Base-by-base conservation (phyloP, 73 alveolate species). In the Paramecium bursaria region DNA sequence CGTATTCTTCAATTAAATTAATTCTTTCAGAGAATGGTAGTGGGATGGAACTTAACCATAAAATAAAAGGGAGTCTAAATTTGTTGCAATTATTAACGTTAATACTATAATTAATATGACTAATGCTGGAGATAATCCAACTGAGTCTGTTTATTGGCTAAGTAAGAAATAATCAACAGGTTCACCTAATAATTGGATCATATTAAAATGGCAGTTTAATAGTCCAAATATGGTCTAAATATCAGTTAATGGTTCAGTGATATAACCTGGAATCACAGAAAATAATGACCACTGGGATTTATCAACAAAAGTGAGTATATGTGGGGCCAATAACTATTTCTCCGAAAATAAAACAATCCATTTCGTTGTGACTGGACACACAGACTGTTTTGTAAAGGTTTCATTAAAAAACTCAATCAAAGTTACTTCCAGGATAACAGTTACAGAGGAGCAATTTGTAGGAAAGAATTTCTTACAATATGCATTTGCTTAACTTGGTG, bases 1-100 rank as follows among this genome's bases (percentile, higher is more conserved):
- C 3, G 42, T 50, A 13, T 79, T 53, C 73, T 53, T 23, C 19
- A 79, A 79, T 55, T 30, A 79, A 50, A 52, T 79, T 27, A 79
- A 79, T 14, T 35, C 57, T 33, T 79, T 26, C 14, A 22, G 23
- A 48, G 89, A 79, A 22, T 79, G 89, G 89, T 27, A 0, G 3
- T 79, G 89, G 89, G 85, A 79, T 54, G 89, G 89, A 21, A 54
- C 51, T 42, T 61, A 54, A 73, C 89, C 89, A 39, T 53, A 53
- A 51, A 79, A 79, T 11, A 22, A 19, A n/a, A 79, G 89, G 54
- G 89, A 79, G n/a, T 67, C 82, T 1, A 67, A 73, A 79, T 79
- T 50, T 9, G 51, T 79, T 35, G 80, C 85, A 10, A 42, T 73
- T 9, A 53, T 73, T 6, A 10, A 54, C 10, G 77, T 46, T 17